These are phyloP conservation scores for Waltiozyma sp. DNA, from an alignment of 1,139 yeast species.

Conservation along the genomic window DNA sequence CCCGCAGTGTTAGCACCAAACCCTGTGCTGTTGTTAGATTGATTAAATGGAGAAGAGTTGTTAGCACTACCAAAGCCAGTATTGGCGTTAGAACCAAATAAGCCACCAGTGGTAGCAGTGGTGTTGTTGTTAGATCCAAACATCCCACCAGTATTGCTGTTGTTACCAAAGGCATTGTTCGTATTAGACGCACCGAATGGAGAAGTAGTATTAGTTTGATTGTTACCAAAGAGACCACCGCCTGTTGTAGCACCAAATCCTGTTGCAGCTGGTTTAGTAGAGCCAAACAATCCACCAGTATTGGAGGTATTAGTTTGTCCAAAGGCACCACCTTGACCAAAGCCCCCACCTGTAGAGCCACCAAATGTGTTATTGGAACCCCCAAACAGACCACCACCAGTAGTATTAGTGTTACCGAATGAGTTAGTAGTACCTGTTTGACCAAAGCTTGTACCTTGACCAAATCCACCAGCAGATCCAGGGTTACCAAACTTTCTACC, in stretches of 20 bases:
- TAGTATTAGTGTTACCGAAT: conserved; percentile 12
- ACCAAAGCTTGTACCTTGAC: conserved; percentile 20
- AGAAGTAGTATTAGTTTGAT: conserved; percentile 12
- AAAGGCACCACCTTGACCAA: conserved; percentile 22
- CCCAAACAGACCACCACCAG: conserved; percentile 16
- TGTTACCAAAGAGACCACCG: conserved; percentile 9
- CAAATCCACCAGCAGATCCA: conserved; percentile 16
- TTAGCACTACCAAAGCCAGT: background rate
- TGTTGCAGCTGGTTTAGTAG: conserved; percentile 11
- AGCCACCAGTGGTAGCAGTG: conserved; percentile 14
- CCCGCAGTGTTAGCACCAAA: background rate
- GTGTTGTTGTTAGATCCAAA: conserved; percentile 16
- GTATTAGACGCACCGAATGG: conserved; percentile 11
- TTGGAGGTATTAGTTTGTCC: conserved; percentile 11
- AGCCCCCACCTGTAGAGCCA: conserved; percentile 5
- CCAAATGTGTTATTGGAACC: conserved; percentile 9
- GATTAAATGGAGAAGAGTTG: conserved; percentile 14
- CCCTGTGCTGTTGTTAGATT: conserved; percentile 5
- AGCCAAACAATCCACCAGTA: conserved; percentile 18
- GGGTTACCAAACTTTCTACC: conserved; percentile 20
- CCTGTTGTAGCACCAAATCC: conserved; percentile 19
- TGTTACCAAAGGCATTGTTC: conserved; percentile 7
- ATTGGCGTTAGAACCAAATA: conserved; percentile 19
- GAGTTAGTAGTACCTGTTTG: conserved; percentile 22
- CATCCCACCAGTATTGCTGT: conserved; percentile 3